phyloP scores from a whole-genome alignment of 2,329 filamentous ascomycete genomes.

The Moelleriella libera region DNA sequence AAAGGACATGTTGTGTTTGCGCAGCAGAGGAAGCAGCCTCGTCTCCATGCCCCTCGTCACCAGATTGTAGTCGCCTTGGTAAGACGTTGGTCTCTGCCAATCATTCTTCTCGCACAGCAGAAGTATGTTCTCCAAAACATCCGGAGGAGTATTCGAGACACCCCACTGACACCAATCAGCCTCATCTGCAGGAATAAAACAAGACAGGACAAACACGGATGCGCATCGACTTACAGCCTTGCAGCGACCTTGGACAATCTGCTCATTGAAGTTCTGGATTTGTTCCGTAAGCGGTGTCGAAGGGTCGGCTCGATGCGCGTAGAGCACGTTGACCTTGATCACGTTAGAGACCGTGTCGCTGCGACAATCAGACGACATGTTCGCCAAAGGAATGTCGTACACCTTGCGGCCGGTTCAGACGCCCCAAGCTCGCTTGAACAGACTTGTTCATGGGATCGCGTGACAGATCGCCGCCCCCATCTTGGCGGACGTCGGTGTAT shows the following conservation, averaged over 20 bases:
- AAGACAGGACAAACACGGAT: background rate
- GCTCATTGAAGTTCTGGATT: background rate
- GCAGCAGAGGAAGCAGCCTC: background rate
- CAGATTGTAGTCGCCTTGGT: constrained; percentile 1
- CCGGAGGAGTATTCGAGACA: background rate
- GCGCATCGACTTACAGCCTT: background rate
- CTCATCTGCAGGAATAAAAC: background rate
- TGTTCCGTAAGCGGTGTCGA: background rate
- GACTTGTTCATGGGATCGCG: background rate
- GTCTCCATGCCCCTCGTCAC: background rate
- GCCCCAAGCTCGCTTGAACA: background rate
- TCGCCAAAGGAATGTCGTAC: background rate
- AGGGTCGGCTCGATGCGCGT: background rate
- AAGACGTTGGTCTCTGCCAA: background rate
- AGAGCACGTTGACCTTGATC: background rate
- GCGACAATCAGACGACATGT: background rate
- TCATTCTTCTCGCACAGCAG: background rate
- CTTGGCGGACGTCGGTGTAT: background rate
- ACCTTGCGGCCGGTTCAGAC: background rate
- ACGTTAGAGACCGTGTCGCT: background rate
- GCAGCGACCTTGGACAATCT: background rate
- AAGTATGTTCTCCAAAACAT: background rate
- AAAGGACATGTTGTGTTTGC: background rate
- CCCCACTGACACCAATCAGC: background rate
- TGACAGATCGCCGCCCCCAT: background rate